A percentile compares a stretch with the other conserved stretches of the same genome.
Conservation (phyloP, 257 asterid species). For the Eustoma russellianum region DNA sequence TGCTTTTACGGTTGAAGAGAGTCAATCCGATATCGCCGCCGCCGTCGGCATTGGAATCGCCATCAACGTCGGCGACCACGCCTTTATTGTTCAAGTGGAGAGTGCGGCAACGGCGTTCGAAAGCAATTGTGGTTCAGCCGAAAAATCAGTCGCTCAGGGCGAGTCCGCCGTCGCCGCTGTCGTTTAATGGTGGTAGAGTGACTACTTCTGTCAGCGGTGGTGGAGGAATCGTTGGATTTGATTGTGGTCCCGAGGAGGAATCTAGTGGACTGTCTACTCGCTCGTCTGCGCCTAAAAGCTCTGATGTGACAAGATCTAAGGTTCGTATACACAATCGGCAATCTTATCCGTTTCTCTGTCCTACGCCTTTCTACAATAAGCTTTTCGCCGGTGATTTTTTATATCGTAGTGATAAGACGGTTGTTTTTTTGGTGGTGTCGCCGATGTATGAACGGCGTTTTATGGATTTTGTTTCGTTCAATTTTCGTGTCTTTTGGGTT, state of each 20-base stretch:
- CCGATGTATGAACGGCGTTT: slow-evolving; percentile 3
- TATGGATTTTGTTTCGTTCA: too few relatives aligned
- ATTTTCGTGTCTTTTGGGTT: too few relatives aligned
- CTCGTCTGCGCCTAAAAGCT: slow-evolving; percentile 10
- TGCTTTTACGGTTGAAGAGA: slow-evolving; percentile 38
- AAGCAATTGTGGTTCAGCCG: slow-evolving; percentile 17
- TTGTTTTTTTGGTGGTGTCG: background rate
- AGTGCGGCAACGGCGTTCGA: slow-evolving; percentile 70
- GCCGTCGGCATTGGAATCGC: slow-evolving; percentile 5
- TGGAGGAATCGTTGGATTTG: slow-evolving; percentile 28
- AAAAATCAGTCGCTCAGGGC: slow-evolving; percentile 31
- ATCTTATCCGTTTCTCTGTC: background rate
- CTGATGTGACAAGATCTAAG: slow-evolving; percentile 51
- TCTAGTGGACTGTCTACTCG: slow-evolving; percentile 12
- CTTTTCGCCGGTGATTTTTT: too few relatives aligned
- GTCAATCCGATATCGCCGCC: slow-evolving; percentile 14
- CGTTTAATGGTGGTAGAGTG: slow-evolving; percentile 41
- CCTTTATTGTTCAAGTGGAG: slow-evolving; percentile 40
- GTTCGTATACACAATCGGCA: slow-evolving; percentile 17
- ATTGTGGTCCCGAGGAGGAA: slow-evolving; percentile 31
- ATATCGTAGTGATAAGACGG: too few relatives aligned
- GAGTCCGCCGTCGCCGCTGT: slow-evolving; percentile 71
- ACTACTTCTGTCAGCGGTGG: slow-evolving; percentile 40
- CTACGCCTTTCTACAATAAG: too few relatives aligned
- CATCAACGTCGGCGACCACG: slow-evolving; percentile 7